Percentiles rank a stretch among this genome's conserved stretches.
phyloP scores from a whole-genome alignment of 495 filamentous ascomycete genomes.

The Aspergillus campestris region DNA sequence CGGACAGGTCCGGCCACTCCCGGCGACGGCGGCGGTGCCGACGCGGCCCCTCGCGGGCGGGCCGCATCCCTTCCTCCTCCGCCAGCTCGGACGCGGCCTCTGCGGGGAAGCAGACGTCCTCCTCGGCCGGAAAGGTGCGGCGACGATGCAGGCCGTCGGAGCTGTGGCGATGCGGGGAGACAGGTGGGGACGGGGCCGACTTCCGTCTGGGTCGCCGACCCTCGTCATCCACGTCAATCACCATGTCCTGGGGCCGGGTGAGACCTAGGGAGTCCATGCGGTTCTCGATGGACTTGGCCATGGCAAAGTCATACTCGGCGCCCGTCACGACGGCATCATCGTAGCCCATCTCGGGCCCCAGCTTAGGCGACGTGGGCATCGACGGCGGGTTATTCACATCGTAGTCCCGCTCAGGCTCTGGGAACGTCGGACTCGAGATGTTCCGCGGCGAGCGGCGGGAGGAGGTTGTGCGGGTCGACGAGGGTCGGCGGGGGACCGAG shows the following conservation, averaged over 20 bases:
- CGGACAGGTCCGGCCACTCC: conserved; percentile 61
- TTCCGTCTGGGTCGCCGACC: conserved; percentile 21
- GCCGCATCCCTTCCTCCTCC: conserved; percentile 56
- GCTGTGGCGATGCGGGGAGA: conserved; percentile 15
- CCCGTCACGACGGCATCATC: conserved; percentile 69
- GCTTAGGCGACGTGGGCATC: conserved; percentile 65
- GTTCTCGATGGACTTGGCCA: conserved; percentile 26
- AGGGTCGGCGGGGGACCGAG: conserved; percentile 19
- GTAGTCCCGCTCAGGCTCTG: conserved; percentile 42
- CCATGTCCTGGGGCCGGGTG: conserved; percentile 33
- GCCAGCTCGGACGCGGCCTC: conserved; percentile 70
- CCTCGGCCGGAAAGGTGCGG: conserved; percentile 53
- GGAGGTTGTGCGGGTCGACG: conserved; percentile 23
- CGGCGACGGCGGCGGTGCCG: conserved; percentile 44
- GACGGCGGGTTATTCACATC: conserved; percentile 98
- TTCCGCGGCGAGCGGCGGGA: conserved; percentile 28
- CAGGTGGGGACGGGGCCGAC: conserved; percentile 23
- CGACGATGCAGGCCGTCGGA: conserved; percentile 33
- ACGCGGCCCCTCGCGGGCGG: conserved; percentile 38
- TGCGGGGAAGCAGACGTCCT: conserved; percentile 89
- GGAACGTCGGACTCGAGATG: conserved; percentile 20
- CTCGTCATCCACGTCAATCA: conserved; percentile 52
- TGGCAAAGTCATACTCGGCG: conserved; percentile 33
- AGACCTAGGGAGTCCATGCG: conserved; percentile 21
- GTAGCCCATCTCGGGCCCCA: conserved; percentile 55